Evolutionary conservation across 2,329 filamentous ascomycete genomes (phyloP), one percentile per base, ranked within the genome.

Genomic region (Penicillium aurantiogriseum): DNA sequence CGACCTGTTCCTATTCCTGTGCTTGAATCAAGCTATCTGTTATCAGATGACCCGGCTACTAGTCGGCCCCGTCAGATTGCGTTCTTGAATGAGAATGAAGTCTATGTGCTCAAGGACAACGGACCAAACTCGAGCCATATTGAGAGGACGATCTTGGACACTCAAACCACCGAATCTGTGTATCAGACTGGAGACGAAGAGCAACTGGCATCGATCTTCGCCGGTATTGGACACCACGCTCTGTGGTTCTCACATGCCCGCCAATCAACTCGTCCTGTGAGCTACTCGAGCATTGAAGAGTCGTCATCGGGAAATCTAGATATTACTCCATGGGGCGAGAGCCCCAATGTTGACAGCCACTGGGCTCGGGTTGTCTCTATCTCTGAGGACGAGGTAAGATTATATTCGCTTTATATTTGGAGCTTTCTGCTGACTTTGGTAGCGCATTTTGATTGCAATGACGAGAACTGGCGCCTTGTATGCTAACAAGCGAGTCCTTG

Each of bases 381-480:
- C 31, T 69, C 74, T 15, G 73, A 74, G 3, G 73, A 77, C 25
- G 70, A 78, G 66, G 76, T 79, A 71, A 56, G 64, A 23, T 51
- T 25, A 19, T 46, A 19, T 46, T 31, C 25, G 6, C 19, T 4
- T 46, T 9, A 21, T 36, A 36, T 21, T 39, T 23, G 38, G 21
- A 56, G 42, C 15, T n/a, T 25, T 4, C 31, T 46, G 35, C 62
- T 70, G 56, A 69, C 47, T 47, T 33, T 51, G 29, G 15, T 61
- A 83, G 80, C 63, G 71, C 45, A 69, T 84, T 39, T 71, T 81
- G 10, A 80, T 87, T 59, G 89, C 91, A 2, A 77, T 97, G 62
- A 89, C 91, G 4, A 83, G 85, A 47, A 88, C 85, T 54, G 94
- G 94, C 0, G 82, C 88, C 53, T 79, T 99, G 0, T 95, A 90